Base-by-base conservation (phyloP, 2,329 filamentous ascomycete genomes). In the Talaromyces sp. region DNA sequence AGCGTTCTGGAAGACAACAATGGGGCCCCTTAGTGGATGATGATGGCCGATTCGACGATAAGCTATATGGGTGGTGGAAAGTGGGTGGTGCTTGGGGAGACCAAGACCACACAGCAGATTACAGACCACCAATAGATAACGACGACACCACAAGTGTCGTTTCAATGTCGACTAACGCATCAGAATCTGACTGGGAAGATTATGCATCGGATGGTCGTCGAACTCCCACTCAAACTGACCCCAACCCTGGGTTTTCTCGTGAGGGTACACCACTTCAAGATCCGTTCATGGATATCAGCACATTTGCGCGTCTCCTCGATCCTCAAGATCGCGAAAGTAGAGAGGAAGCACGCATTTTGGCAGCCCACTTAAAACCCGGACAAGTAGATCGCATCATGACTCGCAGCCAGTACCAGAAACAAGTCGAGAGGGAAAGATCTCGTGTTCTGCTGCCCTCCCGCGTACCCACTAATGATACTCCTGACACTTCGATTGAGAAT, bases 61-160 rank as follows among this genome's bases (percentile, higher is more conserved):
- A 85, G 53, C 76, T 97, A 1, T 97, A 97, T 69, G 79, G 80
- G 27, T 94, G 92, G 84, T 97, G 91, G 89, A 85, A 88, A 47
- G 79, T 81, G 49, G 91, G 90, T 17, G 91, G 90, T 7, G 89
- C 89, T 76, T 97, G 91, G 86, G 92, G 93, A 1, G 86, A 87
- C 14, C 80, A 86, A 29, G 93, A 97, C 68, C 80, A 80, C 4
- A 96, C 90, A 65, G 89, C 89, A 24, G 88, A 93, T 57, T 97
- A 92, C 69, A 71, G 78, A 29, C 86, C 86, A 1, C 65, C 70
- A 2, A 70, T 77, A 10, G 68, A 76, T 4, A 78, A 85, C 10
- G 86, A 87, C 66, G 90, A 95, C 66, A 83, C 82, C 8, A 95
- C 91, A 1, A 97, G 92, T 65, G 80, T 95, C 32, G 75, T 94